Conservation (phyloP, 2,329 filamentous ascomycete species). For the Onygenales sp. region DNA sequence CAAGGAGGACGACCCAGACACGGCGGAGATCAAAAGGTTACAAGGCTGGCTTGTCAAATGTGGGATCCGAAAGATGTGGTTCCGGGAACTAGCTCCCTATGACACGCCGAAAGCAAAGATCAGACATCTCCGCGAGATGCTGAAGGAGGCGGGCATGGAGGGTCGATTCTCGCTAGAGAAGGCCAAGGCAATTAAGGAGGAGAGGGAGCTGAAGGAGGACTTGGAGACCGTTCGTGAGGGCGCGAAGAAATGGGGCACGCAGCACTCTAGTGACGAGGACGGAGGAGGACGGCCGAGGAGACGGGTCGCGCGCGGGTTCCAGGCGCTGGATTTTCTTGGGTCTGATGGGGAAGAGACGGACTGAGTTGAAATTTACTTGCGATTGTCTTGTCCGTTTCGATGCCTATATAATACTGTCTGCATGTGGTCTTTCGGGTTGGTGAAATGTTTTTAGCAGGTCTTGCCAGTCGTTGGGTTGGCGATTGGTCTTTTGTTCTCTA, state of each 20-base stretch:
- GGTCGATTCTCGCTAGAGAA: constrained; percentile 79
- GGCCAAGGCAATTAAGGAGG: constrained; percentile 78
- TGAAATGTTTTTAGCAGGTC: not conserved
- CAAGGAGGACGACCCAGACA: constrained; percentile 47
- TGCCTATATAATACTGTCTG: constrained; percentile 4
- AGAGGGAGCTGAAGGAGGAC: constrained; percentile 73
- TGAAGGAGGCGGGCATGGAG: constrained; percentile 75
- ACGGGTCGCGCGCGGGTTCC: constrained; percentile 33
- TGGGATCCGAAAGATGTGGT: constrained; percentile 87
- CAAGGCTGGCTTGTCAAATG: constrained; percentile 84
- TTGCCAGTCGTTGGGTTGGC: no score
- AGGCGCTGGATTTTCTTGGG: constrained; percentile 46
- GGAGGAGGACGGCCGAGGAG: constrained; percentile 30
- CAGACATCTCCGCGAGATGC: constrained; percentile 65
- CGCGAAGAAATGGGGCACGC: constrained; percentile 64
- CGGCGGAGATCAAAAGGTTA: constrained; percentile 76
- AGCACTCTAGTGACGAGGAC: constrained; percentile 31
- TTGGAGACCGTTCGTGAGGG: constrained; percentile 77
- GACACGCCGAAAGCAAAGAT: constrained; percentile 71
- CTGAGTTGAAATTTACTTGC: constrained; percentile 16
- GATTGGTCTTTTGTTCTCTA: not conserved
- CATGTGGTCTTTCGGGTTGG: not conserved
- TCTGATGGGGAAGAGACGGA: constrained; percentile 57
- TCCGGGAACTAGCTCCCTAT: constrained; percentile 67
- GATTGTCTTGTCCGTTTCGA: not conserved